Evolutionary conservation across 345 rosid species (phyloP).

Genomic region (Moricandia arvensis): DNA sequence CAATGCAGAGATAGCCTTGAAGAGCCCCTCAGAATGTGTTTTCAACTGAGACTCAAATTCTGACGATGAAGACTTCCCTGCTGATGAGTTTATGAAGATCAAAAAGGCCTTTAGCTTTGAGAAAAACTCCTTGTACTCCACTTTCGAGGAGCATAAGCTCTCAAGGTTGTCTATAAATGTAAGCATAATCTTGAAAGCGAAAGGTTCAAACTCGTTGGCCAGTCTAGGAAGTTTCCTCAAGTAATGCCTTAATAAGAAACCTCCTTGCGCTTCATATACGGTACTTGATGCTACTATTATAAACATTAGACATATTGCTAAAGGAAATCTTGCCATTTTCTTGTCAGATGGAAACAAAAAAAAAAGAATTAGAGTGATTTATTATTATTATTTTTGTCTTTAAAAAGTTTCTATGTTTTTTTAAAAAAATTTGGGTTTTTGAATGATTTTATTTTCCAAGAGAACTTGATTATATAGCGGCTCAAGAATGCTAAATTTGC

Average conservation of each 20-base stretch:
- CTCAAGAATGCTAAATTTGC: background rate
- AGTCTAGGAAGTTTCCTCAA: conserved; percentile 16
- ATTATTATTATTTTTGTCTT: background rate
- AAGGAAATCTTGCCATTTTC: conserved; percentile 16
- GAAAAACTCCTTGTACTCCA: conserved; percentile 24
- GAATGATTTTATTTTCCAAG: background rate
- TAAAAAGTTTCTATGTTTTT: background rate
- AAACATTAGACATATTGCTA: conserved; percentile 12
- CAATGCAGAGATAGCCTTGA: conserved; percentile 24
- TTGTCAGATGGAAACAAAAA: background rate
- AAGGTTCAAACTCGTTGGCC: conserved; percentile 32
- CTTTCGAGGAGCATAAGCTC: conserved; percentile 8
- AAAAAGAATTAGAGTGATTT: background rate
- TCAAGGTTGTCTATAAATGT: conserved; percentile 30
- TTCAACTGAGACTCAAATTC: conserved; percentile 30
- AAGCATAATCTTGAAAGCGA: conserved; percentile 29
- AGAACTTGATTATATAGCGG: conserved; percentile 15
- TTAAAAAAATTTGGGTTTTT: background rate
- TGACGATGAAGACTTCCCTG: conserved; percentile 13
- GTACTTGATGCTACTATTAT: conserved; percentile 19
- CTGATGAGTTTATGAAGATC: conserved; percentile 23
- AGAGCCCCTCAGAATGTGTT: conserved; percentile 19
- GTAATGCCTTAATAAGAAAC: conserved; percentile 22
- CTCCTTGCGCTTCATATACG: conserved; percentile 25
- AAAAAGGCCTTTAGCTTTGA: conserved; percentile 19